Percentiles rank a stretch among this genome's conserved stretches.
Evolutionary conservation across 176 grass and related monocot genomes (phyloP).

Genomic region (Hordeum marinum): DNA sequence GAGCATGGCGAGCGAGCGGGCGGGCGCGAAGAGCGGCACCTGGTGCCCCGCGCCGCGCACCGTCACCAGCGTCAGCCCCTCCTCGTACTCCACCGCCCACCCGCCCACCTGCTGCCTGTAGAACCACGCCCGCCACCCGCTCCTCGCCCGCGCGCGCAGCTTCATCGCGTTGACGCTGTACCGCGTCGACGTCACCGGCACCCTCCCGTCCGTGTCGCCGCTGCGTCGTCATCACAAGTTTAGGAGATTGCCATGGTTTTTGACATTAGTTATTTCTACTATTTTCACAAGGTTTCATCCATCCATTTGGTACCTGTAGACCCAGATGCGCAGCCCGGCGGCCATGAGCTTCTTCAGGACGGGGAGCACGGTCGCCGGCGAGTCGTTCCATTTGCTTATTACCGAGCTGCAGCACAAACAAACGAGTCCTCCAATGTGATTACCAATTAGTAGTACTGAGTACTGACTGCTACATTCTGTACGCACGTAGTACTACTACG

Average conservation of each 20-base stretch:
- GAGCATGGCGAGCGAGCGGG: slow-evolving; percentile 53
- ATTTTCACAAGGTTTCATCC: too few species aligned
- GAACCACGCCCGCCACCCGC: slow-evolving; percentile 79
- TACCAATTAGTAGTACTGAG: too few species aligned
- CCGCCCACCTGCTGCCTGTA: slow-evolving; percentile 72
- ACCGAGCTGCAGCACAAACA: slow-evolving; percentile 47
- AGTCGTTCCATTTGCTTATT: slow-evolving; percentile 86
- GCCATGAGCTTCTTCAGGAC: slow-evolving; percentile 81
- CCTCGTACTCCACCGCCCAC: slow-evolving; percentile 85
- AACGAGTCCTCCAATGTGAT: background rate
- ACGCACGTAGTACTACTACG: too few species aligned
- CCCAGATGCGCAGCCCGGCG: slow-evolving; percentile 75
- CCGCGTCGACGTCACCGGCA: slow-evolving; percentile 85
- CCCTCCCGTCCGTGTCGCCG: slow-evolving; percentile 87
- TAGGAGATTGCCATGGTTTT: too few species aligned
- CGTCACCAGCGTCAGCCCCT: slow-evolving; percentile 69
- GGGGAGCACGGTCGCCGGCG: slow-evolving; percentile 67
- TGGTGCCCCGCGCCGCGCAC: slow-evolving; percentile 92
- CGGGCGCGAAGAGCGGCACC: slow-evolving; percentile 79
- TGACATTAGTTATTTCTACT: too few species aligned
- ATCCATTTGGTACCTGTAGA: slow-evolving; percentile 53
- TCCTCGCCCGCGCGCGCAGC: slow-evolving; percentile 34
- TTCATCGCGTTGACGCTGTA: slow-evolving; percentile 83
- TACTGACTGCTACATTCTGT: too few species aligned
- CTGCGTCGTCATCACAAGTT: background rate